Base-by-base conservation (phyloP, 352 stramenopile species). In the Phytopythium montanum region DNA sequence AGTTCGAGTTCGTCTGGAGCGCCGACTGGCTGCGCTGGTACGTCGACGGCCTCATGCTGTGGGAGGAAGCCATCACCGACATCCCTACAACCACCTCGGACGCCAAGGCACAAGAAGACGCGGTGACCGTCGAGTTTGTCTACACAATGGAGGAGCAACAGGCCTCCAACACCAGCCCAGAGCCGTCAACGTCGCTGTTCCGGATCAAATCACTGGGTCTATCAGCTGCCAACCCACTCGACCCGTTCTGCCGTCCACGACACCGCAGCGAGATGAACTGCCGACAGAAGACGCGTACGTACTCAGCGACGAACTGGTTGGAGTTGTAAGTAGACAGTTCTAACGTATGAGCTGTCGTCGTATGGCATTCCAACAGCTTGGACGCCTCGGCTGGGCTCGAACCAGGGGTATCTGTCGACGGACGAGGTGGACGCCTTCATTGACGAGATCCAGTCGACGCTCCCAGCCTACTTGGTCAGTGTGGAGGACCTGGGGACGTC, bases 381-480 rank as follows among this genome's bases (percentile, higher is more conserved):
- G 56, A 55, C 58, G 41, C 83, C 84, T 3, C 78, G 73, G 2
- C 59, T 90, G 25, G 86, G 86, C 7, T 78, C 76, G 5, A 75
- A 91, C 34, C 62, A 76, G 12, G 83, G 86, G 18, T 87, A 76
- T 41, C 54, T 95, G 2, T 90, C 84, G 5, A 73, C 84, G 1
- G 41, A 65, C 13, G 75, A 95, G 65, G 68, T 95, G 23, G 62
- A 85, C 28, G 62, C 57, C 0, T 95, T 82, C 36, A 63, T 92
- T 31, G 64, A 87, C 25, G 63, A 83, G 50, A 67, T 73, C 0
- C 49, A 64, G 7, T 53, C 58, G 18, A 61, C 55, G 25, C 80
- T 87, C 33, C 78, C 85, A 0, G 16, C 51, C 0, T 29, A 60
- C 1, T 76, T 92, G 31, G 70, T 76, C 3, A 76, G 68, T 54